These are phyloP conservation scores for Magnusiomyces ingens DNA, from an alignment of 1,139 yeast genomes.

Conservation along the genomic window DNA sequence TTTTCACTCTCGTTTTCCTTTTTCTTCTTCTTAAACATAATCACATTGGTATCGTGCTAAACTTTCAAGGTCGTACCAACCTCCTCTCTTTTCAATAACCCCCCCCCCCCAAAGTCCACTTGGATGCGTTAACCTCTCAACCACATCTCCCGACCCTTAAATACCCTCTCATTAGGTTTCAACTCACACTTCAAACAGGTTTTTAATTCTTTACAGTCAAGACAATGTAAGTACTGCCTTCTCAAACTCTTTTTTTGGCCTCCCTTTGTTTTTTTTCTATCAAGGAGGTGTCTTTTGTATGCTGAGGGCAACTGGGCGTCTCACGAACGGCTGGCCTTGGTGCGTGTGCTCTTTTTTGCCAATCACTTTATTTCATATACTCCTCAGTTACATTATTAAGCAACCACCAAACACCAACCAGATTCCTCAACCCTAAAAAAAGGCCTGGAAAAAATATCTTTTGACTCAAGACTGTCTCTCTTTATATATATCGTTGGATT, in stretches of 20 bases:
- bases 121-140: too few species aligned
- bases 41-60: background rate
- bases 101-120: too few species aligned
- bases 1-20: background rate
- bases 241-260: background rate
- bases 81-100: background rate
- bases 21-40: background rate
- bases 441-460: background rate
- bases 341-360: too few species aligned
- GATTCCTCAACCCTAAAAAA: background rate
- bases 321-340: too few species aligned
- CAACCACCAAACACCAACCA: background rate
- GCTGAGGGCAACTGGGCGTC: too few species aligned
- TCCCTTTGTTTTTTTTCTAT: background rate
- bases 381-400: background rate
- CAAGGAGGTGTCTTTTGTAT: background rate
- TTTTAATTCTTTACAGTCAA: too few species aligned
- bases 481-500: background rate
- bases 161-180: too few species aligned
- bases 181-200: too few species aligned
- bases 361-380: background rate
- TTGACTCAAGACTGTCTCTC: constrained; percentile 4
- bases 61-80: background rate
- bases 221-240: background rate
- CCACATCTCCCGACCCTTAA: too few species aligned